Base-by-base conservation (phyloP, 2,329 filamentous ascomycete genomes). In the Pezicula rhizophila region DNA sequence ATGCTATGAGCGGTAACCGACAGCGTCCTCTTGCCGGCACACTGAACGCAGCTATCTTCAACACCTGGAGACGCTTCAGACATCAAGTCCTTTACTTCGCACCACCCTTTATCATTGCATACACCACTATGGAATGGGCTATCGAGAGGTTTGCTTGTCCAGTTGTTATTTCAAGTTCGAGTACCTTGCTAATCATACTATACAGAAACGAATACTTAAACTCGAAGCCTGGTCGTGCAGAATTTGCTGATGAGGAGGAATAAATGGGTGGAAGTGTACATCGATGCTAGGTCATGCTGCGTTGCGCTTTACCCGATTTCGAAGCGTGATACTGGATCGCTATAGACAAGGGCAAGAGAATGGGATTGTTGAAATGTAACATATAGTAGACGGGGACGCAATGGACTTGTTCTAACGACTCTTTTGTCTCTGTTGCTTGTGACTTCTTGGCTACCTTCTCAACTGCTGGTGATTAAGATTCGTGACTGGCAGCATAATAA, bases 51-150 rank as follows among this genome's bases (percentile, higher is more conserved):
- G 92, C 91, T 65, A 73, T 97, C 76, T 97, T 97, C 85, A 99
- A 99, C 81, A 85, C 82, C 62, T 95, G 87, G 80, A 85, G 93
- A 70, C 84, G 93, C 64, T 87, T 86, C 73, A 84, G 83, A 68
- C 71, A 78, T 61, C 93, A 97, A 78, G 82, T 95, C 60, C 82
- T 97, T 61, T 99, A 91, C 80, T 84, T 91, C 71, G 79, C 84
- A 23, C 87, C 93, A 52, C 86, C 91, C 35, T 73, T 96, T 60
- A 63, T 93, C 56, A 70, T 77, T 59, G 90, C 80, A 59, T 99
- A 97, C 76, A 82, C 84, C 66, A 67, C 82, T 58, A 87, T 97
- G 85, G 73, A 87, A 67, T 99, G 93, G 93, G 92, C 93, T 58
- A 85, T 81, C 64, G 84, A 96, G 74, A 82, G 84, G 93, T 97